These are phyloP conservation scores for Ophiosphaerella herpotricha DNA, from an alignment of 2,329 filamentous ascomycete genomes.

Conservation along the genomic window DNA sequence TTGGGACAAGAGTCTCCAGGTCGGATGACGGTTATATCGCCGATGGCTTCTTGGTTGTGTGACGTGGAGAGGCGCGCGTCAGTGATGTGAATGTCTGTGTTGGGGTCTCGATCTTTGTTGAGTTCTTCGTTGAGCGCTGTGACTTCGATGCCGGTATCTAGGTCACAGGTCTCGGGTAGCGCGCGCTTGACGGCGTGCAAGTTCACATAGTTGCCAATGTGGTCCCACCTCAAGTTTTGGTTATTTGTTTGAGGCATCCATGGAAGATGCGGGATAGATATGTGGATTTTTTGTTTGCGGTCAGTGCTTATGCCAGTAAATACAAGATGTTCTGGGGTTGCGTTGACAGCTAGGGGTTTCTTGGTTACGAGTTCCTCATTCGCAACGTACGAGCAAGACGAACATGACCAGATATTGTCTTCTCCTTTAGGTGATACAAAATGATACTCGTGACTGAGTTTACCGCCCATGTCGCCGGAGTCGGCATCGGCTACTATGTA, in stretches of 20 bases:
- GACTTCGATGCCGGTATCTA: constrained; percentile 71
- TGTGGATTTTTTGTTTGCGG: constrained; percentile 68
- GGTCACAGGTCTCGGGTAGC: constrained; percentile 56
- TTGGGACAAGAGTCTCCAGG: constrained; percentile 74
- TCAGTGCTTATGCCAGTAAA: constrained; percentile 73
- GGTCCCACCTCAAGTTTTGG: constrained; percentile 14
- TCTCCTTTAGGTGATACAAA: constrained; percentile 80
- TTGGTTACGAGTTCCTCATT: constrained; percentile 83
- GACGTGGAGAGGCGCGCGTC: not conserved
- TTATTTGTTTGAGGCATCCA: not conserved
- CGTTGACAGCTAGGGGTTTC: constrained; percentile 13
- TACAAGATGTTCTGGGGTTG: constrained; percentile 33
- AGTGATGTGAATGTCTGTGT: constrained; percentile 10
- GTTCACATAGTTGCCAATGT: constrained; percentile 53
- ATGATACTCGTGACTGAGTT: constrained; percentile 93
- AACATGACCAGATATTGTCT: constrained; percentile 80
- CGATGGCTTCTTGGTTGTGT: not conserved
- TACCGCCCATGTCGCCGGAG: constrained; percentile 95
- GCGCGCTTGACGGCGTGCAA: constrained; percentile 68
- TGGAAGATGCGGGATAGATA: constrained; percentile 38
- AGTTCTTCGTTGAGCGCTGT: constrained; percentile 16
- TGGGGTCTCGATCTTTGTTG: not conserved
- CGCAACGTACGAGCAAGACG: constrained; percentile 72
- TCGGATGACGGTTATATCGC: constrained; percentile 66
- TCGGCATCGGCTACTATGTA: constrained; percentile 86